A percentile compares a stretch with the other conserved stretches of the same genome.
phyloP scores from a whole-genome alignment of 2,329 filamentous ascomycete species.

The Rutstroemia sydowiana region DNA sequence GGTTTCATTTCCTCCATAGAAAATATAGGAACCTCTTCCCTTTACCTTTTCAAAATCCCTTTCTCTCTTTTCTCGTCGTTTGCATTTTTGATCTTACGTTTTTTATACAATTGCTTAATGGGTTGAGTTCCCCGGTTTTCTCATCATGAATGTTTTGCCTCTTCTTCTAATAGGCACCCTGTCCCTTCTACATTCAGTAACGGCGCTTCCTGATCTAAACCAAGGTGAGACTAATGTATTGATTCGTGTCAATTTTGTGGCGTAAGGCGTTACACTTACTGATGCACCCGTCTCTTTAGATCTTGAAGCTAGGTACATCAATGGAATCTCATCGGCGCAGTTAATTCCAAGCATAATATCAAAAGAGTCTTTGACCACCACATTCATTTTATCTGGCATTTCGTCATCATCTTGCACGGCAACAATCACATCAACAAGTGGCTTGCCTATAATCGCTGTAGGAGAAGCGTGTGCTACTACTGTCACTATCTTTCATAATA shows the following conservation, averaged over 20 bases:
- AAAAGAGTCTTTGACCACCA: slow-evolving; percentile 6
- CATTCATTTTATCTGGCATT: slow-evolving; percentile 1
- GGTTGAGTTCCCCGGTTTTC: slow-evolving; percentile 6
- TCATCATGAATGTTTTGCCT: slow-evolving; percentile 18
- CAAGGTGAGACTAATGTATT: slow-evolving; percentile 7
- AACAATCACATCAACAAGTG: slow-evolving; percentile 11
- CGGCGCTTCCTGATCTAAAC: slow-evolving; percentile 1
- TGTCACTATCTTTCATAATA: slow-evolving; percentile 3
- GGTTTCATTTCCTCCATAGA: neutral
- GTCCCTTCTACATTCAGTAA: slow-evolving; percentile 16
- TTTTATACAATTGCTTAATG: neutral
- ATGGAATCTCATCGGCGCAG: slow-evolving; percentile 4
- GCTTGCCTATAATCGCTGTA: slow-evolving; percentile 2
- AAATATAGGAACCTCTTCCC: slow-evolving; percentile 9
- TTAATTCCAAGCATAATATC: slow-evolving; percentile 5
- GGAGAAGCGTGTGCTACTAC: slow-evolving; percentile 7
- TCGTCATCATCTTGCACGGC: slow-evolving; percentile 9
- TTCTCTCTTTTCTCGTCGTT: slow-evolving; percentile 5
- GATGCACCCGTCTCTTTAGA: neutral
- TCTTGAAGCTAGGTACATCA: slow-evolving; percentile 1
- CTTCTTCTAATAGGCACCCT: slow-evolving; percentile 13
- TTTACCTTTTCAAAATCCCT: neutral
- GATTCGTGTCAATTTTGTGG: slow-evolving; percentile 4
- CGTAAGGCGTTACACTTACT: slow-evolving; percentile 6
- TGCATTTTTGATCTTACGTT: slow-evolving; percentile 2